phyloP scores from a whole-genome alignment of 1,284 basidiomycete species.

The Schizophyllum commune region DNA sequence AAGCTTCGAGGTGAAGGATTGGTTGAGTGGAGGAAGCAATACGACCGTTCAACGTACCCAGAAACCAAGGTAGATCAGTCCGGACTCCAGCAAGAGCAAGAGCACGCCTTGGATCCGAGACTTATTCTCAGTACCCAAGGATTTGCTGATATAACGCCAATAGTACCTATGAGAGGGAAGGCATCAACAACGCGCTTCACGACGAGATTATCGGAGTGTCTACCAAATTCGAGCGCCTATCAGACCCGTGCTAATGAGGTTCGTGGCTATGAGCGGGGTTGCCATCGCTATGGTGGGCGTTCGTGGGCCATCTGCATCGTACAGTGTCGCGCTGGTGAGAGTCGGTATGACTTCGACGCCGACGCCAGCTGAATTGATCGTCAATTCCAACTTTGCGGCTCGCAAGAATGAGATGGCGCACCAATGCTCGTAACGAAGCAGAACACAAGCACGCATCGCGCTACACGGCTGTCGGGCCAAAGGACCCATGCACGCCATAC shows the following conservation, averaged over 20 bases:
- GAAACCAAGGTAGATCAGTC: slow-evolving; percentile 8
- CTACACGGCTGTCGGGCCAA: slow-evolving; percentile 6
- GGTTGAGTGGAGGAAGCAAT: too few species aligned
- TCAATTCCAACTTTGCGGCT: not conserved
- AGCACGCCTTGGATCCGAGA: slow-evolving; percentile 1
- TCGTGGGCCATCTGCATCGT: not conserved
- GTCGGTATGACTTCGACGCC: slow-evolving; percentile 6
- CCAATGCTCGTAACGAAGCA: slow-evolving; percentile 7
- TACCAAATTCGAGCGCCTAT: slow-evolving; percentile 11
- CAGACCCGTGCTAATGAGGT: slow-evolving; percentile 7
- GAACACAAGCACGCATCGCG: slow-evolving; percentile 6
- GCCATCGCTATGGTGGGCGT: slow-evolving; percentile 6
- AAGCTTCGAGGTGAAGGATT: too few species aligned
- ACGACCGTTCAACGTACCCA: slow-evolving; percentile 8
- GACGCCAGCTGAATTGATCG: slow-evolving; percentile 2
- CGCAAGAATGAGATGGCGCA: not conserved
- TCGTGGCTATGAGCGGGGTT: slow-evolving; percentile 9
- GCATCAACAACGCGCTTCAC: not conserved
- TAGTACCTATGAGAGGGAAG: slow-evolving; percentile 4
- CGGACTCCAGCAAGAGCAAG: slow-evolving; percentile 10
- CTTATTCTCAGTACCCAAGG: slow-evolving; percentile 2
- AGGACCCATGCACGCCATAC: slow-evolving; percentile 11
- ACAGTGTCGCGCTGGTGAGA: slow-evolving; percentile 1
- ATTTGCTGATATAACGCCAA: slow-evolving; percentile 8
- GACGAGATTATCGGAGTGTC: not conserved